Evolutionary conservation across 2,329 filamentous ascomycete species (phyloP), one percentile per base, ranked within the genome.

Genomic region (Alternaria sp.): DNA sequence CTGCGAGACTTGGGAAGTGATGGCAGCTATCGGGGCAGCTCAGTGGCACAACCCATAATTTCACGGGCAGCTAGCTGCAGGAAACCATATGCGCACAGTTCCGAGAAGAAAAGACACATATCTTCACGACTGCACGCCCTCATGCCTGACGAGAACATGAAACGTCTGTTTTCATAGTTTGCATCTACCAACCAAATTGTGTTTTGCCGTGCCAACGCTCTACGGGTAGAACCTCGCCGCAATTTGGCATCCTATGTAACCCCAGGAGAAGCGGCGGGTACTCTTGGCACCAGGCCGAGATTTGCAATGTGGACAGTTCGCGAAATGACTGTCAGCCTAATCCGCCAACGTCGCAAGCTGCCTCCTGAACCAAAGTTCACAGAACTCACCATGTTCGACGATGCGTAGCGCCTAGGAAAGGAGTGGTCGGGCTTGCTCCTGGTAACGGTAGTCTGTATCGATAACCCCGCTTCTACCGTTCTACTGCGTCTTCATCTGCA

Each of bases 221-320:
- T 38, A 46, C 47, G 22, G 41, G 34, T 39, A 20, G 38, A 11
- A 24, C 16, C 11, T 47, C 34, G 49, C 41, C 26, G 44, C 44
- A 55, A 22, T 42, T 41, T 51, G 51, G 54, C 38, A 24, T 46
- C 14, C 34, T n/a, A 34, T 51, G 56, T 42, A 51, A 48, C 28
- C 24, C 43, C 44, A 54, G 44, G 59, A 30, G 60, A 39, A 14
- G 57, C 54, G 60, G 38, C 36, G 43, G 24, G 36, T 22, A 53
- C 57, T 54, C 65, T 71, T 70, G 65, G 69, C 65, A 42, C 44
- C 24, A 62, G 58, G 30, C 60, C 54, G 47, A 58, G 39, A 53
- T 61, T 51, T 42, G 53, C 51, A 36, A 34, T 47, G 57, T 46
- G 57, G 62, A 59, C 54, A 46, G 54, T 59, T 65, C 47, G 54